Base-by-base conservation (phyloP, 331 rosid genomes). In the Spiraea crenata region DNA sequence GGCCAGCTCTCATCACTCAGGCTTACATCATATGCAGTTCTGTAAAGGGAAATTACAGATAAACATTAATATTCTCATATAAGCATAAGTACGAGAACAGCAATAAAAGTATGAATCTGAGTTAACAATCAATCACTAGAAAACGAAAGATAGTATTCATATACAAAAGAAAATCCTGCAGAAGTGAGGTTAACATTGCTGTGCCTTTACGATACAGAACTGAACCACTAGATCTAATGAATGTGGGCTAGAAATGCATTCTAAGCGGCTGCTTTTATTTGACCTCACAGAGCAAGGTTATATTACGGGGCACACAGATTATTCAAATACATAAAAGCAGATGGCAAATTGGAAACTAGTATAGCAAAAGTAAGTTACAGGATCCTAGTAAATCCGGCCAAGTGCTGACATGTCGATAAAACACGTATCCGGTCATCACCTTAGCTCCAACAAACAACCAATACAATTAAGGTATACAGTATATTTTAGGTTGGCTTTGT, bases 1-100 rank as follows among this genome's bases (percentile, higher is more conserved):
- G 95, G 86, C 99, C 99, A 93, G 81, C 73, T 89, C 76, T 85
- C 95, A 50, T 91, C 99, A 5, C 76, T 46, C 79, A 91, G 85
- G 80, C 90, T 91, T 44, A 91, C 89, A 70, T 93, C 99, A 69
- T 93, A 93, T 7, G 96, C 96, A 5, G 97, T 86, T 83, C 99
- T 93, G 85, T 42, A 55, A 76, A 72, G 39, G 41, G 41, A 64
- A 63, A 75, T 58, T 56, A 63, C 17, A 76, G 48, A n/a, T 63
- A n/a, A 25, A 15, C 8, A 25, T 17, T 50, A 13, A 40, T 42
- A 58, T 15, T 42, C 31, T 31, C 0, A 39, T 6, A 73, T 3
- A 19, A 71, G 20, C 19, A 5, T 4, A 50, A 12, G 5, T 5
- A 20, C 19, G 51, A 40, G 16, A n/a, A 71, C 25, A 8, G 5